Base-by-base conservation (phyloP, 106 monocot species). In the Dendrobium catenatum region DNA sequence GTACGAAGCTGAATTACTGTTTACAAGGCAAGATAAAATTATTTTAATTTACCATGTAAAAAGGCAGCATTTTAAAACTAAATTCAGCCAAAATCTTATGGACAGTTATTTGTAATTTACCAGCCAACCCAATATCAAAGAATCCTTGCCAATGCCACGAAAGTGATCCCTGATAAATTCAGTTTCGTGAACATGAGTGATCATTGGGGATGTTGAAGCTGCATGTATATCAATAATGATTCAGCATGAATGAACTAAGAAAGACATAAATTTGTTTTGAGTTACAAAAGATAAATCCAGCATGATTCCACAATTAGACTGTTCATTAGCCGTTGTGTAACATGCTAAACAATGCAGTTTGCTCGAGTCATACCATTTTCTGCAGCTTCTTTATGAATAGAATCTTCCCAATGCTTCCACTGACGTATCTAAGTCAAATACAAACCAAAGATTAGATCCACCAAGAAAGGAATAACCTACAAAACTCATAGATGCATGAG, bases 351-450 rank as follows among this genome's bases (percentile, higher is more conserved):
- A 17, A 58, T 58, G n/a, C 58, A 58, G 58, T 58, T n/a, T n/a
- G n/a, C 5, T 58, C 58, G 5, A 58, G 4, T 18, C 66, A 11
- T 85, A 91, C 91, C 85, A 51, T 68, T 68, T 89, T 73, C 76
- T 47, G 44, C 7, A 40, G 61, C 73, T 31, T 85, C 41, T 83
- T 85, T 87, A 40, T 89, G 81, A 49, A 91, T 91, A 55, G 82
- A 79, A 64, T 87, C 77, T 81, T 91, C 91, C 91, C 91, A 91
- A 0, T 66, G 79, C 73, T 91, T 89, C 91, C 91, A 91, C 54
- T 87, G 85, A 5, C 74, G 75, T 73, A 91, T 91, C 91, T 91
- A 64, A 88, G 41, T 61, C 18, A 59, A 33, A 59, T 18, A 64
- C 8, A 82, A 80, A 56, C 41, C 31, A 20, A 42, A 20, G n/a